Evolutionary conservation across 495 filamentous ascomycete species (phyloP).

Genomic region (Massariosphaeria phaeospora): DNA sequence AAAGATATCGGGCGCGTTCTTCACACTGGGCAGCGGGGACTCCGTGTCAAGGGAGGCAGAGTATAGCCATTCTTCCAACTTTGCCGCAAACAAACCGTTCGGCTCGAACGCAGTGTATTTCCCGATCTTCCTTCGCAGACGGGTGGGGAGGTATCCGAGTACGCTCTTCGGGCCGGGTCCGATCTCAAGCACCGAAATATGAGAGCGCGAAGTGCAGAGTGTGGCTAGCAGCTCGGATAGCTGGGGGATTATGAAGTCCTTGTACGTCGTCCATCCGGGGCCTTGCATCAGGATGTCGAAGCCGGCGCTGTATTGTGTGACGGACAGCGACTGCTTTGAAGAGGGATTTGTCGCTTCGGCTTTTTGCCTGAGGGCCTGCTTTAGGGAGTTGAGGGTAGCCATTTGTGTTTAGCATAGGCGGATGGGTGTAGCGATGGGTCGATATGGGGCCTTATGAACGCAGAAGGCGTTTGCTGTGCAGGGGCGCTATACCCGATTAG

Average conservation of each 20-base stretch:
- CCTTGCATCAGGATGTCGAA: slow-evolving; percentile 49
- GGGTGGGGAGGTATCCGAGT: slow-evolving; percentile 48
- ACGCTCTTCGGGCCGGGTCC: slow-evolving; percentile 56
- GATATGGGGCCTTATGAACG: neutral
- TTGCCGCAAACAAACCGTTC: slow-evolving; percentile 48
- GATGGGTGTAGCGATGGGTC: neutral
- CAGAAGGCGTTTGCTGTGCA: neutral
- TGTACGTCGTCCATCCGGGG: slow-evolving; percentile 47
- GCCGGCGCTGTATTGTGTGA: slow-evolving; percentile 50
- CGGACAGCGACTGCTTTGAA: slow-evolving; percentile 40
- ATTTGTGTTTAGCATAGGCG: slow-evolving; percentile 41
- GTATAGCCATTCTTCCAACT: slow-evolving; percentile 48
- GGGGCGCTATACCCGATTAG: neutral
- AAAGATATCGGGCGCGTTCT: slow-evolving; percentile 44
- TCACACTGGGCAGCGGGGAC: slow-evolving; percentile 48
- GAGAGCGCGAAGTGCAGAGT: slow-evolving; percentile 46
- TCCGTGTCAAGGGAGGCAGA: slow-evolving; percentile 38
- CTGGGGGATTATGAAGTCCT: slow-evolving; percentile 56
- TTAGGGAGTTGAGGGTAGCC: slow-evolving; percentile 51
- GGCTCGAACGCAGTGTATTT: slow-evolving; percentile 57
- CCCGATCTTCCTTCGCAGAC: slow-evolving; percentile 46
- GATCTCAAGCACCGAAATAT: slow-evolving; percentile 57
- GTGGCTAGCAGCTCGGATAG: slow-evolving; percentile 47
- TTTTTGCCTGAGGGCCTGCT: slow-evolving; percentile 47
- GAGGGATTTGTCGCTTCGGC: slow-evolving; percentile 32